A percentile compares a stretch with the other conserved stretches of the same genome.
Evolutionary conservation across 1,284 basidiomycete genomes (phyloP).

Genomic region (Hemileccinum hortonii): DNA sequence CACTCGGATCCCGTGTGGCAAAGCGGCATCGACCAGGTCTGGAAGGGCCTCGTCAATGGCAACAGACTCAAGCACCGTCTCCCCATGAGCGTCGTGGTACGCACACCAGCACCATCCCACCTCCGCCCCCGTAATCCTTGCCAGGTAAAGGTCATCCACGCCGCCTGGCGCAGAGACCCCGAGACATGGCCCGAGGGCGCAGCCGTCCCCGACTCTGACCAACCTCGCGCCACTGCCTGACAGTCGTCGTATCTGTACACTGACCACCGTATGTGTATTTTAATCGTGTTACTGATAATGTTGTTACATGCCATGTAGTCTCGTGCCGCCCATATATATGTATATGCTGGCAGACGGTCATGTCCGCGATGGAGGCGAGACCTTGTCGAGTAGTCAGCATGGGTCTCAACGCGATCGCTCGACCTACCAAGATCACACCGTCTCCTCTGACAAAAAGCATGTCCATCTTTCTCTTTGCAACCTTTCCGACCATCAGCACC

Average conservation of each 20-base stretch:
- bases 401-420: background rate
- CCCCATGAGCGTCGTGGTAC: conserved; percentile 61
- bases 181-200: conserved; percentile 68
- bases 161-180: conserved; percentile 67
- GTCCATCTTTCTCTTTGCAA: conserved; percentile 91
- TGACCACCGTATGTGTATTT: conserved; percentile 10
- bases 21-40: conserved; percentile 57
- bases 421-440: conserved; percentile 81
- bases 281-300: conserved; percentile 8
- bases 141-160: conserved; percentile 68
- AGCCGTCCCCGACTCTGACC: conserved; percentile 57
- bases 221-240: conserved; percentile 20
- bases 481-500: conserved; percentile 46
- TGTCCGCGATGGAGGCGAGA: conserved; percentile 71
- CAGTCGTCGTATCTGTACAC: conserved; percentile 2
- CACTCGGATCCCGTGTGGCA: conserved; percentile 57
- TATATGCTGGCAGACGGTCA: conserved; percentile 37
- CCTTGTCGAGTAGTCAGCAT: conserved; percentile 41
- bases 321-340: conserved; percentile 25
- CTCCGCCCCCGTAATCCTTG: conserved; percentile 8
- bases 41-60: conserved; percentile 59
- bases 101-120: conserved; percentile 28
- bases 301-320: conserved; percentile 8
- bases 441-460: conserved; percentile 99
- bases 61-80: conserved; percentile 54